Base-by-base conservation (phyloP, 1,139 yeast genomes). In the Protomyces macrosporus region DNA sequence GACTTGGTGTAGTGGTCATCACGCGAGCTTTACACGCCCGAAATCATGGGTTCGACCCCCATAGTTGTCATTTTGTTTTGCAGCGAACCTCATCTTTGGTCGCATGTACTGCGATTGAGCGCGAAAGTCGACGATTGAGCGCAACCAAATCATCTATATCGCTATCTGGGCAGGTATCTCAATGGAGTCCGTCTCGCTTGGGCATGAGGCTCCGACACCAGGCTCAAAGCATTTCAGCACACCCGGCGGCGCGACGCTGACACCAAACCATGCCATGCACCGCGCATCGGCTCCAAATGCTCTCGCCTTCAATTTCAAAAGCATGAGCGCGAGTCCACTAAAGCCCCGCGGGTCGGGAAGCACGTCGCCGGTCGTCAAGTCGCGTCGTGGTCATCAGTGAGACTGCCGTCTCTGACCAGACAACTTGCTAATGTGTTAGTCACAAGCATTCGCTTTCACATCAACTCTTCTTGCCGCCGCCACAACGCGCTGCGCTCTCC, bases 401-500 rank as follows among this genome's bases (percentile, higher is more conserved):
- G 23, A 23, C 23, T 14, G 16, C 23, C 30, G 3, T 50, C 35
- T 5, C 6, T 12, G 37, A 6, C 12, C n/a, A 5, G 37, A 50
- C 7, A n/a, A 33, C 9, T 33, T 10, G 30, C 48, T 42, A 42
- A 42, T 16, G 32, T 14, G 10, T 1, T 39, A 42, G 48, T 32
- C 63, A 93, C 73, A 98, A 93, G 71, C 90, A 97, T 4, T 90
- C 97, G n/a, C 96, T 93, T 4, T 88, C 96, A 3, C 88, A 93
- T 93, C 93, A 93, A 73, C 82, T 91, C 73, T 93, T 93, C 74
- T 97, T 89, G 72, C 98, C 91, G 72, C 97, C 97, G 0, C 86
- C 90, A 6, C 85, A 84, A 14, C 78, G 85, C 53, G 85, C 87
- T 10, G 85, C 90, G 1, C 76, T 84, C 59, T 83, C 86, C 60